Evolutionary conservation across 352 stramenopile genomes (phyloP).

Genomic region (Pythium scleroteichum): DNA sequence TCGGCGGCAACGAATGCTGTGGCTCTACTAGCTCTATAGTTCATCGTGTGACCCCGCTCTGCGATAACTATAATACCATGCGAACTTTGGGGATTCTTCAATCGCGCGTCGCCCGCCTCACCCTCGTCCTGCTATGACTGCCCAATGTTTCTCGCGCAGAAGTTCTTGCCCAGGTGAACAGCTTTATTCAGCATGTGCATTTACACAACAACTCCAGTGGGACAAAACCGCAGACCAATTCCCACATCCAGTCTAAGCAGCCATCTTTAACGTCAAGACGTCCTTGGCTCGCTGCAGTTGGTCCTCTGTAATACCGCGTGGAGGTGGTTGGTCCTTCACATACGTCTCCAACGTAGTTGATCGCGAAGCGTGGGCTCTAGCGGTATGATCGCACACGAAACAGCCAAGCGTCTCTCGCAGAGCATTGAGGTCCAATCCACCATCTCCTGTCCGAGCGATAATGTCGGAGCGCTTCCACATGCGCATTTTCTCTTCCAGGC

Average conservation of each 20-base stretch:
- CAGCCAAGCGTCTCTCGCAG: constrained; percentile 57
- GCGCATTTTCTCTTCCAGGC: constrained; percentile 84
- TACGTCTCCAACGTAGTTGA: constrained; percentile 41
- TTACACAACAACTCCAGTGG: too few relatives aligned
- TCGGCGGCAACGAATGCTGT: constrained; percentile 24
- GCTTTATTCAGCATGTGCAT: too few relatives aligned
- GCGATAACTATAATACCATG: constrained; percentile 84
- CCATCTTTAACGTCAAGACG: constrained; percentile 34
- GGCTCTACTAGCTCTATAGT: constrained; percentile 36
- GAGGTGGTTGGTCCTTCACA: constrained; percentile 25
- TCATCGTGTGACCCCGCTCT: constrained; percentile 25
- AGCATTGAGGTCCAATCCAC: constrained; percentile 35
- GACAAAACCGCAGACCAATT: too few relatives aligned
- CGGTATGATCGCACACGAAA: constrained; percentile 85
- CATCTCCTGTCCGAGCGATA: constrained; percentile 32
- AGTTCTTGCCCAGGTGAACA: too few relatives aligned
- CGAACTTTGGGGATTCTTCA: constrained; percentile 75
- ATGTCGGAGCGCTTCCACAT: constrained; percentile 79
- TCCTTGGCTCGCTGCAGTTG: constrained; percentile 80
- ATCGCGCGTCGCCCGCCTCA: not conserved
- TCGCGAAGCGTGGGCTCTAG: constrained; percentile 47
- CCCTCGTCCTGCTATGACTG: not conserved
- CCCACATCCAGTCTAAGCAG: too few relatives aligned
- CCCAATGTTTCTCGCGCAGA: not conserved
- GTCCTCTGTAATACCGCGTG: constrained; percentile 62